Conservation (phyloP, 805 yeast genomes). For the Metschnikowia picachoensis region DNA sequence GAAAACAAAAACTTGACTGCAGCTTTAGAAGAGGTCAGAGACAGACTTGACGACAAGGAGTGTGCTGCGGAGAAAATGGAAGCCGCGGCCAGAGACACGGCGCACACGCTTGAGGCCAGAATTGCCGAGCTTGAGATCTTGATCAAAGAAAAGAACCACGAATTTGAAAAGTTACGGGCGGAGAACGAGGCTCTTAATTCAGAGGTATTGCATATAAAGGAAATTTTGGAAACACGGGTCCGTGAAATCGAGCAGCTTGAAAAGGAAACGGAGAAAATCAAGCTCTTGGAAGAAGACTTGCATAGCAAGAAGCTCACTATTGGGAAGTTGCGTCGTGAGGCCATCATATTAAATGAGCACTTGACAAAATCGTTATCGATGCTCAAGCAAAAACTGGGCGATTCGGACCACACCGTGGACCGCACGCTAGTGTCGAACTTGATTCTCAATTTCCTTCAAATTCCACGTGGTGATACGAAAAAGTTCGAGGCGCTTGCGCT, state of each 20-base stretch:
- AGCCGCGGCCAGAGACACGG: constrained; percentile 8
- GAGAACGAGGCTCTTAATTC: not conserved
- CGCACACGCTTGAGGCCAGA: not conserved
- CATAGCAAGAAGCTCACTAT: constrained; percentile 64
- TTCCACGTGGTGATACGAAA: constrained; percentile 91
- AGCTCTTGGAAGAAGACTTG: constrained; percentile 55
- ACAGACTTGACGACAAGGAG: constrained; percentile 34
- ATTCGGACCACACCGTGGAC: constrained; percentile 67
- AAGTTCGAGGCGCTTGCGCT: constrained; percentile 88
- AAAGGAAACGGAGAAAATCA: constrained; percentile 26
- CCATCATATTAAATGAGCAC: constrained; percentile 90
- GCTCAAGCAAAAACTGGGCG: constrained; percentile 69
- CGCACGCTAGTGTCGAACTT: constrained; percentile 85
- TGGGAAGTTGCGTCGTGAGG: constrained; percentile 92
- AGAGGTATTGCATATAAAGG: constrained; percentile 8
- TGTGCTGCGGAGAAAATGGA: constrained; percentile 17
- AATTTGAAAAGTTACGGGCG: not conserved
- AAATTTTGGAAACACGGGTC: not conserved
- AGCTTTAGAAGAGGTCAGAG: constrained; percentile 43
- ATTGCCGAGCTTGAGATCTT: constrained; percentile 4
- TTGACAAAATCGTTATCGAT: constrained; percentile 86
- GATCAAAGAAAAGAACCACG: constrained; percentile 7
- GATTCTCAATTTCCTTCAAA: constrained; percentile 74
- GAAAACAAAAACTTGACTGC: constrained; percentile 40
- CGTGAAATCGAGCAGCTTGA: constrained; percentile 12